These are phyloP conservation scores for Dictyostelium brefeldianum DNA, from an alignment of 78 protist species.

Conservation along the genomic window DNA sequence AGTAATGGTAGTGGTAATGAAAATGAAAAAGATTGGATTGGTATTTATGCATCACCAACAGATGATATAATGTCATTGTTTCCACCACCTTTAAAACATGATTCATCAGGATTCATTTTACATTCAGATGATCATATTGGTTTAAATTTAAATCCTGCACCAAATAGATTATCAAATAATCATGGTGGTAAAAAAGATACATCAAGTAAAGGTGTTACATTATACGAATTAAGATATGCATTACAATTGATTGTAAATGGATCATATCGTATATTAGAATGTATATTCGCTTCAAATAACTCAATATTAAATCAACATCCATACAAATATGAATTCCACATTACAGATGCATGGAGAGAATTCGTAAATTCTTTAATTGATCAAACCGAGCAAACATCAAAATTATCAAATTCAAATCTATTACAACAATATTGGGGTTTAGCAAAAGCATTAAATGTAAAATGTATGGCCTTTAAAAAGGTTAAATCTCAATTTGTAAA, in stretches of 20 bases:
- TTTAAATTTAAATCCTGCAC: background rate
- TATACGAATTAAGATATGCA: conserved; percentile 47
- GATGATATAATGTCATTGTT: conserved; percentile 49
- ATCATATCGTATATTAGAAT: conserved; percentile 29
- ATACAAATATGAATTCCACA: background rate
- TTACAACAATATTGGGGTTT: conserved; percentile 60
- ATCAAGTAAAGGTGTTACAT: conserved; percentile 22
- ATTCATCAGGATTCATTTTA: background rate
- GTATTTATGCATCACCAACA: conserved; percentile 58
- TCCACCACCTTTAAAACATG: conserved; percentile 48
- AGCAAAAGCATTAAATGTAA: conserved; percentile 8
- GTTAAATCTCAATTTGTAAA: too few species aligned
- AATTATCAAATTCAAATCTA: conserved; percentile 4
- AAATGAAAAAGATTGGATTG: conserved; percentile 22
- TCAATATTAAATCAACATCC: background rate
- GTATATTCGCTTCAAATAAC: background rate
- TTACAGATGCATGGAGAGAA: conserved; percentile 52
- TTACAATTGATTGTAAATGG: conserved; percentile 5
- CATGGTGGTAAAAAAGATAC: conserved; percentile 28
- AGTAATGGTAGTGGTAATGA: too few species aligned
- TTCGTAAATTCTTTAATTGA: background rate
- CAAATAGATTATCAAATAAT: background rate
- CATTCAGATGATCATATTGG: conserved; percentile 3
- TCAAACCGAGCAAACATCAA: background rate
- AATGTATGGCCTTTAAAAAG: background rate